These are phyloP conservation scores for Aureobasidium sp. DNA, from an alignment of 2,329 filamentous ascomycete species.

Conservation along the genomic window DNA sequence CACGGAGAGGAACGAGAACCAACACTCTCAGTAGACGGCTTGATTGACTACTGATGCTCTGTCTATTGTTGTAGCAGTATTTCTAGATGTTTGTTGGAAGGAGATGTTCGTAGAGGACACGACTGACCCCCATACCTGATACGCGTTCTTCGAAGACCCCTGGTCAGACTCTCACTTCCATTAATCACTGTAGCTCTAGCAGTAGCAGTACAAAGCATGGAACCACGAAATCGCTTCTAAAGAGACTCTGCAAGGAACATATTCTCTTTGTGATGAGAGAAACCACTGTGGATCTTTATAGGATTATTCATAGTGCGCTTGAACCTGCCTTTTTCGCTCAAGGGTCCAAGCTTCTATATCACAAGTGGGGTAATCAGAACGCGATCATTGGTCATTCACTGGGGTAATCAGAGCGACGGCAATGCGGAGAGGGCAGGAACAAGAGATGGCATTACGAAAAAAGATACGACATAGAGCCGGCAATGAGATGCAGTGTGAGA, in stretches of 20 bases:
- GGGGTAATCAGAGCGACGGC: background rate
- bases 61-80: background rate
- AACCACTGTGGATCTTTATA: background rate
- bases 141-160: background rate
- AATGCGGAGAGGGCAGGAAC: background rate
- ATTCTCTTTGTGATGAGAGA: background rate
- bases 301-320: background rate
- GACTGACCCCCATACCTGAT: background rate
- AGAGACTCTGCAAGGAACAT: background rate
- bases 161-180: background rate
- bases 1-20: background rate
- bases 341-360: background rate
- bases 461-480: constrained; percentile 10
- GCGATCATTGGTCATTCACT: constrained; percentile 3
- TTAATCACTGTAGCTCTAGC: background rate
- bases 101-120: background rate
- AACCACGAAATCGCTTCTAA: background rate
- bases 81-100: background rate
- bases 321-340: background rate
- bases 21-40: background rate
- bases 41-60: background rate
- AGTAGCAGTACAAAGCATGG: background rate
- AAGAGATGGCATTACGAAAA: constrained; percentile 9
- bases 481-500: background rate
- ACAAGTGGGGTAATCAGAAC: background rate